Evolutionary conservation across 257 asterid species (phyloP).

Genomic region (Vinca minor): DNA sequence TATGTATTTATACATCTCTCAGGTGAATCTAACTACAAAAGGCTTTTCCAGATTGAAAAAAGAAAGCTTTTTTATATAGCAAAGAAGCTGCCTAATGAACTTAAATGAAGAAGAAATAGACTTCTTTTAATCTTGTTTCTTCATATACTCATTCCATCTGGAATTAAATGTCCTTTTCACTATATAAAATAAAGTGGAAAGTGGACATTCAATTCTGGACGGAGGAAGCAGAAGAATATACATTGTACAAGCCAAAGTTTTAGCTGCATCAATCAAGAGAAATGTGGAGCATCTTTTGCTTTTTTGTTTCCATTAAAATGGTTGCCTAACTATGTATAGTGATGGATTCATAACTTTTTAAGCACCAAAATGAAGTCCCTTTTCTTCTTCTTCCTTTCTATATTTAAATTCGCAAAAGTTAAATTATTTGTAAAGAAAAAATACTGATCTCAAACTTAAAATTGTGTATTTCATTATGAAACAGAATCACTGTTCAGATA

Average conservation of each 20-base stretch:
- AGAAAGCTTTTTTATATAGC: not conserved
- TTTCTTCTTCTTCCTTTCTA: too few relatives aligned
- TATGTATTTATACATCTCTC: not conserved
- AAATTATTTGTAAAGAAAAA: too few relatives aligned
- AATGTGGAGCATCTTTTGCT: not conserved
- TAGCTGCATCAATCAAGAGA: not conserved
- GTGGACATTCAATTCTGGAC: too few relatives aligned
- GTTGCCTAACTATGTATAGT: not conserved
- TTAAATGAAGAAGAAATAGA: not conserved
- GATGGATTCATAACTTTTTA: not conserved
- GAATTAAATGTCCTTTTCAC: too few relatives aligned
- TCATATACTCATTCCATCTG: not conserved
- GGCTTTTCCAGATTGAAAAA: not conserved
- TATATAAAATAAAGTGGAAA: too few relatives aligned
- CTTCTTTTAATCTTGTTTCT: conserved; percentile 1
- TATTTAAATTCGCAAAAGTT: too few relatives aligned
- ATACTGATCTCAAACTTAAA: too few relatives aligned
- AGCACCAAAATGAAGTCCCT: not conserved
- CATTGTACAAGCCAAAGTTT: not conserved
- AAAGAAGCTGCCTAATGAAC: not conserved
- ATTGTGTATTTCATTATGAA: too few relatives aligned
- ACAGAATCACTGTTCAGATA: too few relatives aligned
- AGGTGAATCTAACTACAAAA: not conserved
- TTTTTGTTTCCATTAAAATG: not conserved
- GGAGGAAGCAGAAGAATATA: too few relatives aligned